phyloP scores from a whole-genome alignment of 2,329 filamentous ascomycete genomes.

The Geosmithia putterillii region DNA sequence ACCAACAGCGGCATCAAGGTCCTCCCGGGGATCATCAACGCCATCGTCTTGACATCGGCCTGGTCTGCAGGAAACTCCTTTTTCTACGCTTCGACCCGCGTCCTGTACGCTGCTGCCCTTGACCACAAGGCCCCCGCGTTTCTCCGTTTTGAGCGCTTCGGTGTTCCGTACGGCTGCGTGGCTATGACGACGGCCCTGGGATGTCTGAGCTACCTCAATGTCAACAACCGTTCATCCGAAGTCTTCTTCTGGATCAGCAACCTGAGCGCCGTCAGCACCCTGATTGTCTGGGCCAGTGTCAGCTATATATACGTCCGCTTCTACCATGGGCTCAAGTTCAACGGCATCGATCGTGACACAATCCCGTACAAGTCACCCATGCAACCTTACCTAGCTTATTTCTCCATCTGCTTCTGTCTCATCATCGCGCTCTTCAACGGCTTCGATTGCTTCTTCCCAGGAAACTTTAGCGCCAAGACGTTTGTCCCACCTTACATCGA shows the following conservation, averaged over 20 bases:
- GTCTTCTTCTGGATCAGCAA: conserved; percentile 52
- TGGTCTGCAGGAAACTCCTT: conserved; percentile 47
- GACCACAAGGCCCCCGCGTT: conserved; percentile 27
- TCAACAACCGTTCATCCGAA: conserved; percentile 42
- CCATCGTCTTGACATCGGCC: conserved; percentile 43
- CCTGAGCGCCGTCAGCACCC: conserved; percentile 54
- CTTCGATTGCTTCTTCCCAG: conserved; percentile 58
- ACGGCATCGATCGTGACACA: conserved; percentile 51
- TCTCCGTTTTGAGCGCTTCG: conserved; percentile 13
- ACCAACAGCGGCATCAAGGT: conserved; percentile 29
- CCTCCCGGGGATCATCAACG: conserved; percentile 40
- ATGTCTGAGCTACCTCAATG: conserved; percentile 49
- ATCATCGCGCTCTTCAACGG: conserved; percentile 61
- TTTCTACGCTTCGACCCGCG: conserved; percentile 36
- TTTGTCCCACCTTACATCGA: conserved; percentile 62
- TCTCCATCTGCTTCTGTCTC: conserved; percentile 46
- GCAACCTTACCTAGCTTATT: conserved; percentile 59
- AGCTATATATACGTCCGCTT: conserved; percentile 59
- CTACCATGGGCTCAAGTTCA: conserved; percentile 49
- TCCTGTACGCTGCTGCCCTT: conserved; percentile 33
- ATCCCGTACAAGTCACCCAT: conserved; percentile 53
- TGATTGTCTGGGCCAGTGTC: conserved; percentile 58
- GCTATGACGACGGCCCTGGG: conserved; percentile 37
- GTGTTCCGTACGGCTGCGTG: conserved; percentile 17
- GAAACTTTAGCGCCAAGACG: conserved; percentile 24